These are phyloP conservation scores for Amphirosellinia nigrospora DNA, from an alignment of 495 filamentous ascomycete species.

Conservation along the genomic window DNA sequence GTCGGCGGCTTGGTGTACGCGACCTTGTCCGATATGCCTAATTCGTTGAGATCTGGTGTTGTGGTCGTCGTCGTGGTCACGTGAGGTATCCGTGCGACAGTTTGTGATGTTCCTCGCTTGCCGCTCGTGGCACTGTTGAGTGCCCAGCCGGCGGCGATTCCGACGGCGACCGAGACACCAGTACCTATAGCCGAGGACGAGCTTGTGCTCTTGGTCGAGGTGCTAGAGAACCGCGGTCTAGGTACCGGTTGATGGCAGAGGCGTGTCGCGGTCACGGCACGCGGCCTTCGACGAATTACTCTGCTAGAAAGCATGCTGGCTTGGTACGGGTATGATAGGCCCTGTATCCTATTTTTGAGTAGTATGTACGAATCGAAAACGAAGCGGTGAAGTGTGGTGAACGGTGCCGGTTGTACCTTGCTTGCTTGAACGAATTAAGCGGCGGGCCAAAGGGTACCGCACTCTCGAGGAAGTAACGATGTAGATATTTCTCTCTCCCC, in stretches of 20 bases:
- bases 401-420: neutral
- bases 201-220: constrained; percentile 17
- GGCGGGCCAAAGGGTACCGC: neutral
- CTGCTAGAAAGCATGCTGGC: constrained; percentile 29
- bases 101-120: constrained; percentile 1
- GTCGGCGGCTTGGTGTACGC: constrained; percentile 34
- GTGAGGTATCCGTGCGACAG: neutral
- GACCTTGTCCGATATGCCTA: constrained; percentile 34
- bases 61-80: constrained; percentile 6
- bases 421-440: neutral
- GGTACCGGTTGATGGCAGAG: constrained; percentile 18
- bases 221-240: constrained; percentile 33
- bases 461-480: neutral
- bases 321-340: neutral
- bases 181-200: constrained; percentile 4
- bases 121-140: neutral
- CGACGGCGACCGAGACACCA: constrained; percentile 30
- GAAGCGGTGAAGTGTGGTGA: neutral
- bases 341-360: neutral
- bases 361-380: neutral
- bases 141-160: constrained; percentile 20
- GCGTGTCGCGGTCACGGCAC: constrained; percentile 25
- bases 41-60: constrained; percentile 34
- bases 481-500: neutral
- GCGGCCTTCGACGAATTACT: constrained; percentile 30